phyloP scores from a whole-genome alignment of 75 land plant species.

The Picea sitchensis region DNA sequence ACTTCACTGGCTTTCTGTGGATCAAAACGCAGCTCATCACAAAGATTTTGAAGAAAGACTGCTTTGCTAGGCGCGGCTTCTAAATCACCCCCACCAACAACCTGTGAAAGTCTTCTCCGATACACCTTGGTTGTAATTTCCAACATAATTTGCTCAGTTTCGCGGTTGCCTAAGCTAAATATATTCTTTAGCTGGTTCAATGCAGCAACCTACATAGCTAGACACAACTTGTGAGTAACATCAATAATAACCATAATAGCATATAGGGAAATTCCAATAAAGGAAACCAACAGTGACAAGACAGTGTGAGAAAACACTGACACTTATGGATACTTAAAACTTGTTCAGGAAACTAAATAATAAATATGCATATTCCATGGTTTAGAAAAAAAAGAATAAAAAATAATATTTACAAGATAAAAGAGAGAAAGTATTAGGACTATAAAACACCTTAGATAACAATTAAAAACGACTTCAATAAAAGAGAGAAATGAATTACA shows the following conservation, averaged over 20 bases:
- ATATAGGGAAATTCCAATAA: neutral
- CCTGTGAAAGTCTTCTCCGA: conserved; percentile 65
- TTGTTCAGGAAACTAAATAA: neutral
- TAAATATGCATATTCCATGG: neutral
- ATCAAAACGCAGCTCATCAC: conserved; percentile 85
- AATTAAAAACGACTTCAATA: neutral
- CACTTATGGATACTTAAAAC: neutral
- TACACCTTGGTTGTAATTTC: conserved; percentile 84
- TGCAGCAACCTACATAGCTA: conserved; percentile 47
- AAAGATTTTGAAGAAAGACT: conserved; percentile 80
- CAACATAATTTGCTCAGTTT: conserved; percentile 66
- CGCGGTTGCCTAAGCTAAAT: conserved; percentile 87
- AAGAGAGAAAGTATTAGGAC: neutral
- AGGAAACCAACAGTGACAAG: neutral
- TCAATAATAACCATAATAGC: neutral
- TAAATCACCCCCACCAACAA: conserved; percentile 72
- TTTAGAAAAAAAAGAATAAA: neutral
- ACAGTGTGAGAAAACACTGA: neutral
- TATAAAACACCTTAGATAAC: no score
- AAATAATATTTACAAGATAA: neutral
- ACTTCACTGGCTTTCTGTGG: conserved; percentile 82
- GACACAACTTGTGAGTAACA: neutral
- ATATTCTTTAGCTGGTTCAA: conserved; percentile 76
- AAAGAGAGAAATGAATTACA: neutral
- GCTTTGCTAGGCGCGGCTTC: conserved; percentile 92